Conservation (phyloP, 805 yeast genomes). For the Peterozyma xylosa region DNA sequence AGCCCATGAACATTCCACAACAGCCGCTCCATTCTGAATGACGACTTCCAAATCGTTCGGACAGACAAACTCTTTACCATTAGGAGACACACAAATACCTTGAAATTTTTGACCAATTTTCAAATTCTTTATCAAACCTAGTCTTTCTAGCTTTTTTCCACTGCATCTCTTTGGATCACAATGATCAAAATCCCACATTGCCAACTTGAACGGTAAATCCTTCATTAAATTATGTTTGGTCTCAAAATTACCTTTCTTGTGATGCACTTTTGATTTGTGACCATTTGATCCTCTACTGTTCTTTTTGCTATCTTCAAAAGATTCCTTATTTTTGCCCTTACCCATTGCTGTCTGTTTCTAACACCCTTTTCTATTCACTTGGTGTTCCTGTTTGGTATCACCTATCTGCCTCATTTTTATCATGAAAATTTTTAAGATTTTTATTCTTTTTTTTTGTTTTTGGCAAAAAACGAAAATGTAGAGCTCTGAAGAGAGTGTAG, state of each 20-base stretch:
- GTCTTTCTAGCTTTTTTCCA: constrained; percentile 86
- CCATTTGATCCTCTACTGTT: constrained; percentile 42
- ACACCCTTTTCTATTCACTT: too few species aligned
- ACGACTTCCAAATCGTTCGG: constrained; percentile 79
- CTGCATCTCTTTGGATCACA: constrained; percentile 98
- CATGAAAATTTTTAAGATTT: too few species aligned
- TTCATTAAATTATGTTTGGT: constrained; percentile 14
- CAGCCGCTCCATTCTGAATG: constrained; percentile 84
- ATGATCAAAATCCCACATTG: constrained; percentile 99
- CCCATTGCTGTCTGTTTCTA: constrained; percentile 27
- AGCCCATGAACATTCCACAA: constrained; percentile 99
- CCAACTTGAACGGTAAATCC: constrained; percentile 74
- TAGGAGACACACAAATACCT: constrained; percentile 90
- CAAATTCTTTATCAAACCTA: constrained; percentile 73
- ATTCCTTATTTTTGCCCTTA: constrained; percentile 42
- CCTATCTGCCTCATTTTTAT: too few species aligned
- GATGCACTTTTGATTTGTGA: constrained; percentile 47
- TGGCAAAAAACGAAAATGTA: too few species aligned
- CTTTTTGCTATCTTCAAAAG: constrained; percentile 27
- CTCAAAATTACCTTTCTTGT: constrained; percentile 27
- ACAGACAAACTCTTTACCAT: constrained; percentile 83
- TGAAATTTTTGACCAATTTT: constrained; percentile 90
- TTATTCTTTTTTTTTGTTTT: too few species aligned
- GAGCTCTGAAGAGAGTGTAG: too few species aligned
- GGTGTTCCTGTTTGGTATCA: too few species aligned